Percentiles rank a stretch among this genome's conserved stretches.
These are phyloP conservation scores for Pseudocercospora musae DNA, from an alignment of 2,329 filamentous ascomycete species.

Conservation along the genomic window DNA sequence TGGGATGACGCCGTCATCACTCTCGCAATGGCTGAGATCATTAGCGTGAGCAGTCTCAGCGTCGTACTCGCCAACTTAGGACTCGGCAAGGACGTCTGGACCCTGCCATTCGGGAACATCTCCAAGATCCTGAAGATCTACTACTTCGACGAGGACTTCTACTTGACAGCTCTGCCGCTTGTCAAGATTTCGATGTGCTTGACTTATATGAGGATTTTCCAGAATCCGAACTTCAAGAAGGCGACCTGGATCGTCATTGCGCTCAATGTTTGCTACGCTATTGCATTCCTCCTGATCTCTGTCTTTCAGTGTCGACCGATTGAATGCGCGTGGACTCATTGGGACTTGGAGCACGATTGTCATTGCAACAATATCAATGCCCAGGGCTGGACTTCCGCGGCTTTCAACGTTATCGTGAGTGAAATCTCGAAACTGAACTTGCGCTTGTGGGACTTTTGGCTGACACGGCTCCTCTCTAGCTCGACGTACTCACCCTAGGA, in stretches of 20 bases:
- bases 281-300: constrained; percentile 19
- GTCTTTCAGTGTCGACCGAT: constrained; percentile 21
- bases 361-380: constrained; percentile 23
- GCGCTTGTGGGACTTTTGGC: neutral
- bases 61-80: constrained; percentile 20
- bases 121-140: constrained; percentile 20
- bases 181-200: constrained; percentile 21
- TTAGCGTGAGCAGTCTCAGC: constrained; percentile 9
- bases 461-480: neutral
- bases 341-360: constrained; percentile 13
- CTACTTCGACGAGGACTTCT: constrained; percentile 19
- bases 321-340: constrained; percentile 16
- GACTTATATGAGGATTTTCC: constrained; percentile 25
- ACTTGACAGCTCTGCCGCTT: constrained; percentile 16
- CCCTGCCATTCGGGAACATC: constrained; percentile 17
- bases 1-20: constrained; percentile 20
- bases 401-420: constrained; percentile 15
- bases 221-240: constrained; percentile 11
- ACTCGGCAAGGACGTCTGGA: constrained; percentile 27
- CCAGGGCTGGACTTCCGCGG: constrained; percentile 20
- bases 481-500: constrained; percentile 23
- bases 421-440: neutral
- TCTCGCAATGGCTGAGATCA: constrained; percentile 16
- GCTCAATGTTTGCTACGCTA: constrained; percentile 16
- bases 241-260: constrained; percentile 13